These are phyloP conservation scores for Yamadazyma jaroonii DNA, from an alignment of 1,139 yeast species.

Conservation along the genomic window DNA sequence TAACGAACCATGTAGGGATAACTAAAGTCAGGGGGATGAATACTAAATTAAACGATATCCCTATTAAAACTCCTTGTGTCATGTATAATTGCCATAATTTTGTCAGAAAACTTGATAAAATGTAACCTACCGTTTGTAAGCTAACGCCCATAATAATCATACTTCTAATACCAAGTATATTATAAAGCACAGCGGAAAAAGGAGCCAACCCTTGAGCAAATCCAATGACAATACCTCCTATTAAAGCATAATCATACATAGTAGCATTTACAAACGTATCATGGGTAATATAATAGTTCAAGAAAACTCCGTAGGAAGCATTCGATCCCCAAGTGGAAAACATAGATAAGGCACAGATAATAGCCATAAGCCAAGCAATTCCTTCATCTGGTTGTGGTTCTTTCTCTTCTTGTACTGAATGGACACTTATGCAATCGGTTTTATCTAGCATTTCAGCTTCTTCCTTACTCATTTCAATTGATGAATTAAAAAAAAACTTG, in stretches of 20 bases:
- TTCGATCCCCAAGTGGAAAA: constrained; percentile 76
- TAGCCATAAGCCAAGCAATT: constrained; percentile 66
- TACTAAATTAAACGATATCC: constrained; percentile 57
- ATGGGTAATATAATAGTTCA: constrained; percentile 49
- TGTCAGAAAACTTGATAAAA: constrained; percentile 64
- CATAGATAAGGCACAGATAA: constrained; percentile 46
- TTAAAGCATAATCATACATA: constrained; percentile 59
- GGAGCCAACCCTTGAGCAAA: constrained; percentile 62
- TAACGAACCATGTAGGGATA: constrained; percentile 63
- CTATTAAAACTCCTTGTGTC: constrained; percentile 67
- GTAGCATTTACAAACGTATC: constrained; percentile 57
- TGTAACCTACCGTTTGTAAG: constrained; percentile 53
- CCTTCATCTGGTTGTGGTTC: constrained; percentile 65
- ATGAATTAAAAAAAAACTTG: no score
- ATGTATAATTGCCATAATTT: constrained; percentile 62
- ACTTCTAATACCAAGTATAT: constrained; percentile 31
- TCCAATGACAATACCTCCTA: constrained; percentile 66
- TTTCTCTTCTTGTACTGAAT: neutral
- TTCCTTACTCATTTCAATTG: no score
- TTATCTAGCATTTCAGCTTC: no score
- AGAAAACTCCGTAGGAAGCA: constrained; percentile 66
- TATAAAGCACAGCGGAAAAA: constrained; percentile 33
- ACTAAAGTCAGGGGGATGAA: constrained; percentile 59
- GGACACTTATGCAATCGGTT: no score
- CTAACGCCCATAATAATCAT: constrained; percentile 47